Percentiles rank a stretch among this genome's conserved stretches.
Conservation (phyloP, 2,329 filamentous ascomycete species). For the Neofusicoccum sp. region DNA sequence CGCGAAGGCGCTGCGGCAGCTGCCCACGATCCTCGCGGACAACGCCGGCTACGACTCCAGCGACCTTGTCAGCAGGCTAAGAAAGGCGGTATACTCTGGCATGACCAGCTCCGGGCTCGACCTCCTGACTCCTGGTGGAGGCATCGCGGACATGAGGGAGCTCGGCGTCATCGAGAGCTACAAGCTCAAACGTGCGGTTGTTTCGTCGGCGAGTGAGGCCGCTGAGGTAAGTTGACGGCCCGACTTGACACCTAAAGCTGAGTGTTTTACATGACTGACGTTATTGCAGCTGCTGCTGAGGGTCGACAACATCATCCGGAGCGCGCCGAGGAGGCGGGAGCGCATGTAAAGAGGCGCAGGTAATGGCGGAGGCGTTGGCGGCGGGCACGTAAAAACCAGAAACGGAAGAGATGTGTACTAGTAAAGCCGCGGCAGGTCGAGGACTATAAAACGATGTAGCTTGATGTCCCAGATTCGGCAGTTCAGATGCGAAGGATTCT, state of each 20-base stretch:
- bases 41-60: slow-evolving; percentile 96
- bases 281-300: slow-evolving; percentile 71
- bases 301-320: slow-evolving; percentile 97
- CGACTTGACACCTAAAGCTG: not conserved
- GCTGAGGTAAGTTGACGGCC: slow-evolving; percentile 69
- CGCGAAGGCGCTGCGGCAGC: slow-evolving; percentile 81
- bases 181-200: slow-evolving; percentile 97
- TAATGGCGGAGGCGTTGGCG: not conserved
- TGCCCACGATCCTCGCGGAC: slow-evolving; percentile 95
- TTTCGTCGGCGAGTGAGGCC: slow-evolving; percentile 92
- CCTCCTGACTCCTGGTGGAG: slow-evolving; percentile 82
- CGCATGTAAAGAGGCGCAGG: slow-evolving; percentile 56
- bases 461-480: not conserved
- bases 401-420: slow-evolving; percentile 2
- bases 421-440: slow-evolving; percentile 8
- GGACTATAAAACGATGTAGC: not conserved
- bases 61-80: slow-evolving; percentile 84
- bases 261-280: slow-evolving; percentile 29
- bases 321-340: slow-evolving; percentile 80
- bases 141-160: slow-evolving; percentile 93
- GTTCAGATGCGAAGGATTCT: not conserved
- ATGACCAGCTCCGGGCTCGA: slow-evolving; percentile 91
- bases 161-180: slow-evolving; percentile 95
- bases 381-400: not conserved
- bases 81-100: slow-evolving; percentile 92